Conservation (phyloP, 2,329 filamentous ascomycete genomes). For the Diplocarpon rosae region DNA sequence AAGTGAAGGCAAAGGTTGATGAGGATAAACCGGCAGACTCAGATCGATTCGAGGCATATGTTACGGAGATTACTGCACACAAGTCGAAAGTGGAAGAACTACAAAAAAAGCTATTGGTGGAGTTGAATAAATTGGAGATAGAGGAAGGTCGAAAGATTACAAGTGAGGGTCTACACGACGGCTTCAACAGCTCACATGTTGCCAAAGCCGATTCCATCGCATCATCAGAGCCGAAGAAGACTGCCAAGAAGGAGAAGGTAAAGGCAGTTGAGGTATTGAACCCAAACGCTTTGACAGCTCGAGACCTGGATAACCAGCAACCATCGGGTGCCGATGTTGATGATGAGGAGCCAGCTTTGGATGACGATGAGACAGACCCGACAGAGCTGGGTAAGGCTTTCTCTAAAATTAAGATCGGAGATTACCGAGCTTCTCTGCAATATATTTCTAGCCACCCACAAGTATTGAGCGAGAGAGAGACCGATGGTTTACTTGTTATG, state of each 20-base stretch:
- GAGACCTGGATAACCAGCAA: constrained; percentile 33
- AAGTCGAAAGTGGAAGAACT: constrained; percentile 65
- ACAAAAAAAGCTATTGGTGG: constrained; percentile 62
- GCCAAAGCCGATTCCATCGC: constrained; percentile 41
- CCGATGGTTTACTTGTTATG: constrained; percentile 80
- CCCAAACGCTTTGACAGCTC: constrained; percentile 38
- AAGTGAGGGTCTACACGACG: constrained; percentile 77
- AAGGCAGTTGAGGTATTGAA: constrained; percentile 65
- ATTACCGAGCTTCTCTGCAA: constrained; percentile 62
- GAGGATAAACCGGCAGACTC: constrained; percentile 51
- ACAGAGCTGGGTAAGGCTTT: constrained; percentile 73
- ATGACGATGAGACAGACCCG: constrained; percentile 62
- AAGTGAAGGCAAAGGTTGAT: constrained; percentile 68
- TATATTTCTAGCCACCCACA: constrained; percentile 72
- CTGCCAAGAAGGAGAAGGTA: constrained; percentile 36
- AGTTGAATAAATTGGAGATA: constrained; percentile 72
- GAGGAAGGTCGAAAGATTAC: constrained; percentile 87
- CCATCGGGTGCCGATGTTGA: constrained; percentile 51
- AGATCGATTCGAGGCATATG: constrained; percentile 62
- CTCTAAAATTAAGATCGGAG: constrained; percentile 61
- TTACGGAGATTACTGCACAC: constrained; percentile 68
- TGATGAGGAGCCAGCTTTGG: constrained; percentile 40
- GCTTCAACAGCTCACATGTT: constrained; percentile 81
- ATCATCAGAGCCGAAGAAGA: constrained; percentile 17
- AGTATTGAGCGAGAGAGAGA: constrained; percentile 74